Conservation (phyloP, 2,329 filamentous ascomycete species). For the Helicocarpus griseus region DNA sequence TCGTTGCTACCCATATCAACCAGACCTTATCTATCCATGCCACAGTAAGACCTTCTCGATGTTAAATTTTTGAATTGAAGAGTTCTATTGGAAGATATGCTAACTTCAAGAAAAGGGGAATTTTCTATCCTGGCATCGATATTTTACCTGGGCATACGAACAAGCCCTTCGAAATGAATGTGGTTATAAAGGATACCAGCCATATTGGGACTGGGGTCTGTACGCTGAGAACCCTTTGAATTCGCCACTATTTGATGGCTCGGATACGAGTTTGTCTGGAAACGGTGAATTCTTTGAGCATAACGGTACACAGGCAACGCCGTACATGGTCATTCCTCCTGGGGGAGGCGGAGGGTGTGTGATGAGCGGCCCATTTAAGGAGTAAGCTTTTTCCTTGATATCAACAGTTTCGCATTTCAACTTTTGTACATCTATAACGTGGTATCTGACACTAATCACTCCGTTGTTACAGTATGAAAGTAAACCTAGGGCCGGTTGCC, state of each 20-base stretch:
- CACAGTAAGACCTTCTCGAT: not conserved
- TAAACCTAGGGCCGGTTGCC: constrained; percentile 22
- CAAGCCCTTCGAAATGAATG: constrained; percentile 29
- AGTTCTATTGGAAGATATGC: too few relatives aligned
- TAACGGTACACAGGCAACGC: constrained; percentile 2
- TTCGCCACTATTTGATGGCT: constrained; percentile 18
- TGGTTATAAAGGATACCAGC: constrained; percentile 28
- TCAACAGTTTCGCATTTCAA: too few relatives aligned
- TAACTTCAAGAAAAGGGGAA: not conserved
- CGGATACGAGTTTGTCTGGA: constrained; percentile 19
- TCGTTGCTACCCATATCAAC: constrained; percentile 7
- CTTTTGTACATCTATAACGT: too few relatives aligned
- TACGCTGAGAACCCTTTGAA: constrained; percentile 8
- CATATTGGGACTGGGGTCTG: constrained; percentile 22
- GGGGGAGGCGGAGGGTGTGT: constrained; percentile 20
- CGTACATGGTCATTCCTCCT: not conserved
- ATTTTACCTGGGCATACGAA: constrained; percentile 27
- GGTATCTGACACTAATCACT: too few relatives aligned
- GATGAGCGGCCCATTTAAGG: constrained; percentile 16
- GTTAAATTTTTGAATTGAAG: too few relatives aligned
- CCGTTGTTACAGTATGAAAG: constrained; percentile 22
- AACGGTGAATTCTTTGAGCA: constrained; percentile 10
- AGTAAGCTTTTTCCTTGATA: too few relatives aligned
- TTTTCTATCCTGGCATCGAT: constrained; percentile 28
- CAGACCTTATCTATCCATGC: constrained; percentile 7